Base-by-base conservation (phyloP, 1,284 basidiomycete species). In the Cryptococcus sp. region DNA sequence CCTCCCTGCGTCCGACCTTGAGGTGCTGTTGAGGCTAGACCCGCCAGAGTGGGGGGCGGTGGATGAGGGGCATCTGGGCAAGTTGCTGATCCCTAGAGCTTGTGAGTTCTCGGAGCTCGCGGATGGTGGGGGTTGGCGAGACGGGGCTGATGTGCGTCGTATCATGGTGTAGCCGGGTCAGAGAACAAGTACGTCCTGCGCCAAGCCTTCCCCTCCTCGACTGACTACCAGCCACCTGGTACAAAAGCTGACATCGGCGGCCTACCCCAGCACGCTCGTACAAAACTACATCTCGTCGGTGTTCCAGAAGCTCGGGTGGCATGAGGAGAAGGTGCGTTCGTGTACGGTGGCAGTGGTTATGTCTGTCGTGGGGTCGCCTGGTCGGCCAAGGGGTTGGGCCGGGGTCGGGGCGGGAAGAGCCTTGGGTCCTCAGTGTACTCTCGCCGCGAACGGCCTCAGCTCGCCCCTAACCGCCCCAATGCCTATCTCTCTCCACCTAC, bases 41-140 rank as follows among this genome's bases (percentile, higher is more conserved):
- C 76, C 76, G 11, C 56, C 65, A n/a, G 61, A 72, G 46, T 77
- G 72, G 73, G 42, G 52, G 8, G 60, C 59, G 9, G 70, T 73
- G 7, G 53, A 58, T 11, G 61, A 62, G 12, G 75, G 76, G 2
- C 91, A 94, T 77, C 68, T 94, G 52, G 86, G 85, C 3, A 86
- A 84, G 66, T 84, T 94, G 28, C 78, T 94, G 45, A 88, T 94
- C 57, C 91, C 91, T 18, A 81, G 91, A 66, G 79, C 85, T 45
- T 82, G 89, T 91, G 76, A 63, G 87, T 81, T 24, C 23, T 11
- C 18, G 23, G 28, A 12, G 44, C 20, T 18, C 9, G 4, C 28
- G 24, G 9, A 16, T n/a, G n/a, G n/a, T n/a, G 11, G n/a, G 24
- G 4, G 3, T 46, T 4, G 35, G 33, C 48, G 12, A 28, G 0